Percentiles rank a stretch among this genome's conserved stretches.
phyloP scores from a whole-genome alignment of 2,329 filamentous ascomycete species.

The Cladophialophora yegresii region DNA sequence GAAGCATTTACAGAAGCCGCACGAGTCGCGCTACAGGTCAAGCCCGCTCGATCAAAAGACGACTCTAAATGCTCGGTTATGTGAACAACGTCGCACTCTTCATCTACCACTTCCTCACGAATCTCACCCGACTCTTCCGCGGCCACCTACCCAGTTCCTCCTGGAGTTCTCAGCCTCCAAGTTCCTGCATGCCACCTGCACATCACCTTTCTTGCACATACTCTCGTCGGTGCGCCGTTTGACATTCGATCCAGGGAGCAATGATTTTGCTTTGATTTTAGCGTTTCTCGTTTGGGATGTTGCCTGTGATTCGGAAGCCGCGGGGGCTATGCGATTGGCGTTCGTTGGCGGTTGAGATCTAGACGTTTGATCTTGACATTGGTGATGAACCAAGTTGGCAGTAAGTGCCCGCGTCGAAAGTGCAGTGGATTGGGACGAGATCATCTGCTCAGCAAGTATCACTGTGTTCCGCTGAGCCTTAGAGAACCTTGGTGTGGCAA shows the following conservation, averaged over 20 bases:
- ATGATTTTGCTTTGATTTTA: constrained; percentile 11
- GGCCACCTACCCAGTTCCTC: not conserved
- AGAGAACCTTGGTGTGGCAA: constrained; percentile 3
- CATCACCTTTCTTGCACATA: constrained; percentile 18
- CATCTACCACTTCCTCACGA: not conserved
- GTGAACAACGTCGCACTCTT: constrained; percentile 20
- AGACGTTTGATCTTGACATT: constrained; percentile 13
- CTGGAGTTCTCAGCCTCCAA: constrained; percentile 6
- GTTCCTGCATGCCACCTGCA: not conserved
- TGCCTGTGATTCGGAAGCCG: constrained; percentile 12
- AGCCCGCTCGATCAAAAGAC: constrained; percentile 43
- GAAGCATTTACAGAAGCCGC: constrained; percentile 98
- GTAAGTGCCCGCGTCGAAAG: not conserved
- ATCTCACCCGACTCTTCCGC: not conserved
- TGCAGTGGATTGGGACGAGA: not conserved
- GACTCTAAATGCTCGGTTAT: constrained; percentile 39
- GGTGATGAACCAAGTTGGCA: not conserved
- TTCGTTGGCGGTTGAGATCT: constrained; percentile 17
- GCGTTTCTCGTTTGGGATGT: constrained; percentile 15
- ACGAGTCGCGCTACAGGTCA: constrained; percentile 73
- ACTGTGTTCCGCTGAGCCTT: not conserved
- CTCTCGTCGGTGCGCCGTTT: constrained; percentile 4
- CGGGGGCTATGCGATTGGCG: constrained; percentile 21
- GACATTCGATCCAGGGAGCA: not conserved
- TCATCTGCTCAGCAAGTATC: not conserved